Percentiles rank a stretch among this genome's conserved stretches.
These are phyloP conservation scores for Candida patagonica DNA, from an alignment of 805 yeast species.

Conservation along the genomic window DNA sequence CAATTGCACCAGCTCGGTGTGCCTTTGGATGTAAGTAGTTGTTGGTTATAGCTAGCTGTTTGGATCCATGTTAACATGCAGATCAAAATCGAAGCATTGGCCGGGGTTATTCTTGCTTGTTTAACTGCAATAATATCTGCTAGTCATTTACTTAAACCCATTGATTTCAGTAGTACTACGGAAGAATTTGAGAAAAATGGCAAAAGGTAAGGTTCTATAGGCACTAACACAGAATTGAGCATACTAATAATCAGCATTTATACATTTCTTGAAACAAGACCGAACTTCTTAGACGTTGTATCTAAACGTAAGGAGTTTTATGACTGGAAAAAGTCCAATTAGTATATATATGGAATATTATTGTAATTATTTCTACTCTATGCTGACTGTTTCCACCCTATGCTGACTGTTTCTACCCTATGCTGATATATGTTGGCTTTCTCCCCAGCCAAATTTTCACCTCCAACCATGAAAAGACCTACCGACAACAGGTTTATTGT, in stretches of 20 bases:
- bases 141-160: conserved; percentile 34
- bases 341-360: not conserved
- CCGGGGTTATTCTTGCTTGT: conserved; percentile 38
- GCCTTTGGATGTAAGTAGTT: conserved; percentile 17
- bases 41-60: not conserved
- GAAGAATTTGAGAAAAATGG: conserved; percentile 41
- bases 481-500: conserved; percentile 13
- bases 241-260: conserved; percentile 27
- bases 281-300: conserved; percentile 42
- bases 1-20: conserved; percentile 7
- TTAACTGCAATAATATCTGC: conserved; percentile 28
- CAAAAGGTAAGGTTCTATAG: conserved; percentile 18
- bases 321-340: conserved; percentile 18
- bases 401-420: too few species aligned
- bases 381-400: too few species aligned
- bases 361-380: too few species aligned
- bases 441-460: not conserved
- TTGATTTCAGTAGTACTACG: conserved; percentile 41
- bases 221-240: not conserved
- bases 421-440: not conserved
- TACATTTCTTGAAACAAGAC: conserved; percentile 40
- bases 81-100: conserved; percentile 40
- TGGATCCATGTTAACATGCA: conserved; percentile 9
- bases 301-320: conserved; percentile 37
- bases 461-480: conserved; percentile 8